Evolutionary conservation across 2,329 filamentous ascomycete genomes (phyloP).

Genomic region (Monosporascus sp.): DNA sequence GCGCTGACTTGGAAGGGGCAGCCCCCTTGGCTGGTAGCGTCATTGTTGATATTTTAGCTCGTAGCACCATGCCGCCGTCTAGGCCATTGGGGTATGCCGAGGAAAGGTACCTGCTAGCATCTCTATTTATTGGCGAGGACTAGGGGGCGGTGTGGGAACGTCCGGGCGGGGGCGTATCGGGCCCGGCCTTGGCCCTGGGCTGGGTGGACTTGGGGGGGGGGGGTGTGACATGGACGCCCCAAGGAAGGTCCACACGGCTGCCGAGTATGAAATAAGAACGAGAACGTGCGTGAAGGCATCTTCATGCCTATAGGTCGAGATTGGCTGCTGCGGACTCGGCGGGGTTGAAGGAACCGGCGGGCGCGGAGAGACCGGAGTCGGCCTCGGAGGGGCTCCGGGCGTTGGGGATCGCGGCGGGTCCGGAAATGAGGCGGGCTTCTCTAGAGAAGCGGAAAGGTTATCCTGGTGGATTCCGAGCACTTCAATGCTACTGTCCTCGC

Average conservation of each 20-base stretch:
- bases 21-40: too few species aligned
- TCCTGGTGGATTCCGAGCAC: neutral
- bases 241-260: constrained; percentile 3
- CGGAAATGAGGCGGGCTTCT: neutral
- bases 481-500: neutral
- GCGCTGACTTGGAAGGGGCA: too few species aligned
- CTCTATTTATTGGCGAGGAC: constrained; percentile 7
- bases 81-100: neutral
- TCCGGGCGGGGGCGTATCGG: constrained; percentile 18
- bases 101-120: too few species aligned
- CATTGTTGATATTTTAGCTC: too few species aligned
- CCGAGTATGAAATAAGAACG: constrained; percentile 6
- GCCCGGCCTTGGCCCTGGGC: constrained; percentile 18
- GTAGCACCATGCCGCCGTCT: neutral
- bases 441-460: neutral
- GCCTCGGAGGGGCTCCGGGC: neutral
- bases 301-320: constrained; percentile 1
- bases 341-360: constrained; percentile 24
- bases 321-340: constrained; percentile 18
- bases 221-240: constrained; percentile 9
- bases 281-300: constrained; percentile 5
- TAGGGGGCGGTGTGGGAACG: constrained; percentile 23
- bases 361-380: constrained; percentile 12
- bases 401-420: neutral
- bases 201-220: constrained; percentile 20